Evolutionary conservation across 208 protist genomes (phyloP), one percentile per base, ranked within the genome.

Genomic region (Trypanosoma melophagium): DNA sequence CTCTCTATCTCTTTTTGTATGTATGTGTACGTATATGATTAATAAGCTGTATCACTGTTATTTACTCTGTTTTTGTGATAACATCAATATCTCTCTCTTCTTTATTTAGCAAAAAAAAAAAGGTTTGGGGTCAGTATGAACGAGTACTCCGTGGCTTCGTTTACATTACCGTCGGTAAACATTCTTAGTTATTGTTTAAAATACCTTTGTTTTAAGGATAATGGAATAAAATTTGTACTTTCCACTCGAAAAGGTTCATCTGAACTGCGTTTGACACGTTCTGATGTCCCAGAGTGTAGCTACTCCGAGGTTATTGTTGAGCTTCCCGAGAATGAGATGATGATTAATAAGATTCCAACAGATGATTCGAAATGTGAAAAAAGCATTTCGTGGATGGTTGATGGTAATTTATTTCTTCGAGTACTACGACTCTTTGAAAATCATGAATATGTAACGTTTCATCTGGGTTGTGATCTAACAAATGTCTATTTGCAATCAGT

Each of bases 391-490:
- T 86, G 77, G 74, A 81, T 72, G 3, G 72, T 93, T 28, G 82
- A 89, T 59, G 72, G 67, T 17, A 60, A 13, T 4, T 69, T 83
- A 19, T 59, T 93, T 40, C 44, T 78, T 54, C 62, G 72, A 8
- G 71, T 77, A 16, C 52, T 93, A 3, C 69, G 73, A 24, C 74
- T 80, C 57, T 90, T 93, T 71, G 76, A 86, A 19, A 66, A 58
- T 12, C 60, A 50, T 16, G 61, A 67, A n/a, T 62, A 71, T 9
- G 25, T 94, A 1, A 77, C 61, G 3, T 24, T 94, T 22, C 77
- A 86, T 51, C 57, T 89, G 4, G 40, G 45, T 31, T 69, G 56
- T 21, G 77, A 83, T 49, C 53, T 78, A 3, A 73, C 71, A 17
- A 83, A 55, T 63, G 42, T 85, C 0, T 65, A 84, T 28, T 60